Evolutionary conservation across 108 stramenopile genomes (phyloP).

Genomic region (Cyclotella kingstonii): DNA sequence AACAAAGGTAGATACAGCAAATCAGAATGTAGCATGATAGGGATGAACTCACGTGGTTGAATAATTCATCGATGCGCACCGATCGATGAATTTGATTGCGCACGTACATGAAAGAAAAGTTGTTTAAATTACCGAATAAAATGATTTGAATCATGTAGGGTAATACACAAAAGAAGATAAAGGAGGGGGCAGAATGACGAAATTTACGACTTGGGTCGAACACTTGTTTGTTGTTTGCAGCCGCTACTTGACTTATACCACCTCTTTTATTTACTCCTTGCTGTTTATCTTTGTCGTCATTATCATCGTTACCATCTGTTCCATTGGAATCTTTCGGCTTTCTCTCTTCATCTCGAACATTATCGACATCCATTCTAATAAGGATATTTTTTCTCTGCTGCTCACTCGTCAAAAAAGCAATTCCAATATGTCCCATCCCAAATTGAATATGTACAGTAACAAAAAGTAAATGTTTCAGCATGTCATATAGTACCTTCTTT

Average conservation of each 20-base stretch:
- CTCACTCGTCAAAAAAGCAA: constrained; percentile 73
- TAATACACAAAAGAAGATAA: constrained; percentile 73
- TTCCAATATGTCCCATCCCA: constrained; percentile 83
- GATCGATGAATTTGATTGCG: constrained; percentile 75
- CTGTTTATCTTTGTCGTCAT: constrained; percentile 6
- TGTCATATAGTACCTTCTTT: constrained; percentile 45
- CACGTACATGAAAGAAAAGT: constrained; percentile 73
- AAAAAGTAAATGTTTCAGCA: constrained; percentile 69
- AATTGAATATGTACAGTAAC: constrained; percentile 88
- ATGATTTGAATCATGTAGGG: constrained; percentile 89
- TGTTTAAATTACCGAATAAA: constrained; percentile 76
- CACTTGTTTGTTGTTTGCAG: constrained; percentile 28
- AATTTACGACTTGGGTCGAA: constrained; percentile 55
- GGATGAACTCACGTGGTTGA: constrained; percentile 46
- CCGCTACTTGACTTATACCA: no score
- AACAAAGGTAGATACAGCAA: no score
- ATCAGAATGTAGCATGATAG: no score
- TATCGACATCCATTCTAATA: constrained; percentile 74
- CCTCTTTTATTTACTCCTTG: no score
- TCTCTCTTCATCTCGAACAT: constrained; percentile 1
- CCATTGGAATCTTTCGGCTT: neutral
- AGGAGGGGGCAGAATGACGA: constrained; percentile 69
- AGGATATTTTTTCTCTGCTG: constrained; percentile 76
- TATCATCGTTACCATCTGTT: constrained; percentile 4
- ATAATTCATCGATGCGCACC: constrained; percentile 77